Evolutionary conservation across 148 eudicot species (phyloP).

Genomic region (Chenopodium berlandieri): DNA sequence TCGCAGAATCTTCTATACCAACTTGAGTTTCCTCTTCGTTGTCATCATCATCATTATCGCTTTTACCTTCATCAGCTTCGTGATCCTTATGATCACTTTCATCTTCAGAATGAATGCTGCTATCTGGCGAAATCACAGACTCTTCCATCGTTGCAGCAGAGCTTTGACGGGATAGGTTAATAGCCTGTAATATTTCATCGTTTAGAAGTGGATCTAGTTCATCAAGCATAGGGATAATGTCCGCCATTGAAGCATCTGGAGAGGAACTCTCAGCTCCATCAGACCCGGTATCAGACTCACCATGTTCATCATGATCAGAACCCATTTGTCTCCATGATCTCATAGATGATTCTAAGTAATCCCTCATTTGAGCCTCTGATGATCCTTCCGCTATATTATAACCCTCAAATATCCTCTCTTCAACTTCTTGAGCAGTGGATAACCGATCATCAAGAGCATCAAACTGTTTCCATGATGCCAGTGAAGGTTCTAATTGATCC

Average conservation of each 20-base stretch:
- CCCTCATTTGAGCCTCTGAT: constrained; percentile 37
- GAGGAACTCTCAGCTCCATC: constrained; percentile 80
- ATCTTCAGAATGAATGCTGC: constrained; percentile 45
- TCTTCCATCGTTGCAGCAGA: constrained; percentile 30
- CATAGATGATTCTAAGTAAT: constrained; percentile 43
- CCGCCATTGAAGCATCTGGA: constrained; percentile 82
- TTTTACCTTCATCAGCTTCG: constrained; percentile 37
- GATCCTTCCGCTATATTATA: constrained; percentile 46
- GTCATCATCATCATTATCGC: constrained; percentile 49
- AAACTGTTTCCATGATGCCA: constrained; percentile 49
- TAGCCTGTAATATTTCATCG: constrained; percentile 36
- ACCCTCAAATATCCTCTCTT: constrained; percentile 32
- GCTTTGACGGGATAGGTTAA: constrained; percentile 35
- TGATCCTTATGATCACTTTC: constrained; percentile 46
- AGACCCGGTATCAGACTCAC: constrained; percentile 56
- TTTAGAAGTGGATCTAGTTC: constrained; percentile 76
- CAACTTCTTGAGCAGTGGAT: background rate
- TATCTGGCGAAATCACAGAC: constrained; percentile 27
- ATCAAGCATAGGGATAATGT: constrained; percentile 77
- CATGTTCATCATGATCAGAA: constrained; percentile 37
- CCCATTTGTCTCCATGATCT: constrained; percentile 51
- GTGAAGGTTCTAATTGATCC: constrained; percentile 43
- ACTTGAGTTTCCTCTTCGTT: constrained; percentile 44
- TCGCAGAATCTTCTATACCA: constrained; percentile 38
- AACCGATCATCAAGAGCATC: constrained; percentile 18